These are phyloP conservation scores for Kitagawia praeruptora DNA, from an alignment of 129 eudicot species.

Conservation along the genomic window DNA sequence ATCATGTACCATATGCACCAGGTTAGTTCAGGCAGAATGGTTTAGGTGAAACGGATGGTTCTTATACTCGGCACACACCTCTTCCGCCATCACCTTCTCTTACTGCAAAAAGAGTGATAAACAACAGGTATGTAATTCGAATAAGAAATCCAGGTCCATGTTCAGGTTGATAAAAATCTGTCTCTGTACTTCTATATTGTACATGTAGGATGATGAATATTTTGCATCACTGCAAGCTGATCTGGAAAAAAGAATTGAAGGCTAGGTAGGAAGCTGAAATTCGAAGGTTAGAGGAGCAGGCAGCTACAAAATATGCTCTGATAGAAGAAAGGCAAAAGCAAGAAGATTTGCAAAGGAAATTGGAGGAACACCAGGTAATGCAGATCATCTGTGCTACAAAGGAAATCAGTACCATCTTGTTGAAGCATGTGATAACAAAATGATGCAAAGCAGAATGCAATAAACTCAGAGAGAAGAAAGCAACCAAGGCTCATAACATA, in stretches of 20 bases:
- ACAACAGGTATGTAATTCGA: constrained; percentile 61
- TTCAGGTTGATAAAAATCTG: not conserved
- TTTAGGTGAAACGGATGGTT: constrained; percentile 25
- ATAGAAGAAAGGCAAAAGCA: constrained; percentile 69
- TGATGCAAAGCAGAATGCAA: too few relatives aligned
- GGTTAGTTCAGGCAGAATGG: constrained; percentile 42
- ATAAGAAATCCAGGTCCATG: not conserved
- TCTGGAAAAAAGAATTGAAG: constrained; percentile 72
- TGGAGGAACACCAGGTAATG: constrained; percentile 62
- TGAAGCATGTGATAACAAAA: too few relatives aligned
- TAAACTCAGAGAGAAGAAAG: too few relatives aligned
- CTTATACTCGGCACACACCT: constrained; percentile 37
- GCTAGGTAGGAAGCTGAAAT: constrained; percentile 48
- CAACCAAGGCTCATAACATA: too few relatives aligned
- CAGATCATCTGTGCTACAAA: not conserved
- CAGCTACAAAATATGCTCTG: constrained; percentile 55
- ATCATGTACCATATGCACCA: constrained; percentile 42
- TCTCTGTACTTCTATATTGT: not conserved
- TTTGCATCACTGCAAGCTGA: constrained; percentile 90
- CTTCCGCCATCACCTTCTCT: constrained; percentile 90
- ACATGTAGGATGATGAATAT: constrained; percentile 81
- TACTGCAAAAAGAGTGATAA: constrained; percentile 73
- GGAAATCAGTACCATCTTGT: too few relatives aligned
- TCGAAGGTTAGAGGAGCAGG: constrained; percentile 31
- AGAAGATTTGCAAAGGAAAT: constrained; percentile 45